These are phyloP conservation scores for Pezicula rhizophila DNA, from an alignment of 2,329 filamentous ascomycete genomes.

Conservation along the genomic window DNA sequence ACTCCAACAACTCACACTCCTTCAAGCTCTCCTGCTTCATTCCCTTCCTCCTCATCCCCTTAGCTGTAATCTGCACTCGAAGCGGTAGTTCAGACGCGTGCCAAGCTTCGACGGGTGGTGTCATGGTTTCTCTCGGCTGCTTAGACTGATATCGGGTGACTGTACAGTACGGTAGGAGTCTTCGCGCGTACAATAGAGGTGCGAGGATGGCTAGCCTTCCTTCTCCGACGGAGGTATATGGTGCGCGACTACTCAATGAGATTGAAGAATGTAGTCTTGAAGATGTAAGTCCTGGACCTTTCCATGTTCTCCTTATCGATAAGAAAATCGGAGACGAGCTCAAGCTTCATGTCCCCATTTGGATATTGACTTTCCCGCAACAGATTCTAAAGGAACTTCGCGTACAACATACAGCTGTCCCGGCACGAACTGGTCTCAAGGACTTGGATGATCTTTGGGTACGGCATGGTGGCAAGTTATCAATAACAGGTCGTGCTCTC, in stretches of 20 bases:
- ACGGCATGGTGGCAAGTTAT: conserved; percentile 43
- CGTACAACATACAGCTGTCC: not conserved
- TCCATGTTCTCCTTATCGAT: conserved; percentile 13
- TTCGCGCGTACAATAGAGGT: not conserved
- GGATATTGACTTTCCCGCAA: conserved; percentile 1
- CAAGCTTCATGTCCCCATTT: not conserved
- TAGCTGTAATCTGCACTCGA: conserved; percentile 41
- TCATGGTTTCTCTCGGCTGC: conserved; percentile 35
- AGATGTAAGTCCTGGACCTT: conserved; percentile 38
- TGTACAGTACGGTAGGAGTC: not conserved
- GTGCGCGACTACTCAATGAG: conserved; percentile 45
- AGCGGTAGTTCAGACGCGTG: conserved; percentile 43
- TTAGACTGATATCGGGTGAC: not conserved
- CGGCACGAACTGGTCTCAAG: conserved; percentile 27
- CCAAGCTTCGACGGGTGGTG: conserved; percentile 52
- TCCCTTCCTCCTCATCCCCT: conserved; percentile 36
- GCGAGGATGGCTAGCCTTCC: conserved; percentile 8
- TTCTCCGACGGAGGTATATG: conserved; percentile 27
- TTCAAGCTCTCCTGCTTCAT: conserved; percentile 48
- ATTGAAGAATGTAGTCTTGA: conserved; percentile 49
- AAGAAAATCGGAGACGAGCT: conserved; percentile 1
- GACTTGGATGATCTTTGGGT: conserved; percentile 41
- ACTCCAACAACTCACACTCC: conserved; percentile 49
- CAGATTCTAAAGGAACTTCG: conserved; percentile 14
- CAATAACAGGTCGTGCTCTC: conserved; percentile 45